Percentiles rank a stretch among this genome's conserved stretches.
These are phyloP conservation scores for Trametes coccinea DNA, from an alignment of 768 basidiomycete genomes.

Conservation along the genomic window DNA sequence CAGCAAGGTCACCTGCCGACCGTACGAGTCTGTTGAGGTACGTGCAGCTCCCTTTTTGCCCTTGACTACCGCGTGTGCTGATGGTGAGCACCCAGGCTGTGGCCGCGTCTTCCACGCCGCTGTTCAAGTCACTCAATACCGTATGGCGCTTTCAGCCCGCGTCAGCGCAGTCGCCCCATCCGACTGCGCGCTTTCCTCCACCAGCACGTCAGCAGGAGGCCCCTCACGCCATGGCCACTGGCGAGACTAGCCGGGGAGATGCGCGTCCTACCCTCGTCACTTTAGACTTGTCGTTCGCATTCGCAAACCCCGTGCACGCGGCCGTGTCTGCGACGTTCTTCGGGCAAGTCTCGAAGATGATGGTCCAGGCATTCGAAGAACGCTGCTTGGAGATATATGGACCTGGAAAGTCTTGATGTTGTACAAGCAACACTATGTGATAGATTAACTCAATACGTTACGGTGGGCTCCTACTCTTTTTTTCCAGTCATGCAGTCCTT, in stretches of 20 bases:
- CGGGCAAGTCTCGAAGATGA: conserved; percentile 80
- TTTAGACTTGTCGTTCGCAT: conserved; percentile 82
- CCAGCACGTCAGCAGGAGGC: background rate
- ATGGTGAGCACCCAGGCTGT: conserved; percentile 50
- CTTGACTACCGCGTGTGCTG: background rate
- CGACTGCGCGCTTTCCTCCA: conserved; percentile 23
- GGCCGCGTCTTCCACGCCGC: conserved; percentile 66
- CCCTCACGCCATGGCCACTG: background rate
- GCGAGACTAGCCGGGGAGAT: conserved; percentile 20
- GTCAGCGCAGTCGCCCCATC: conserved; percentile 43
- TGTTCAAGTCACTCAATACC: conserved; percentile 73
- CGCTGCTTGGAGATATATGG: conserved; percentile 79
- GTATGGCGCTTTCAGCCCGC: conserved; percentile 73
- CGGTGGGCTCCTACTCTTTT: no score
- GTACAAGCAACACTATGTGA: background rate
- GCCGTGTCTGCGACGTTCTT: conserved; percentile 84
- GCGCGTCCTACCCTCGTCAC: conserved; percentile 73
- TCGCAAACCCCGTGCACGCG: conserved; percentile 84
- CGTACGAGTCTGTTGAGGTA: conserved; percentile 80
- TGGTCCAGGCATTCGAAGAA: conserved; percentile 92
- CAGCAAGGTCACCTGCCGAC: conserved; percentile 79
- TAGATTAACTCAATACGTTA: no score
- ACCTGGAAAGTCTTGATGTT: conserved; percentile 26
- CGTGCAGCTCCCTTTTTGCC: conserved; percentile 26
- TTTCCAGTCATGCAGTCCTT: no score